A percentile compares a stretch with the other conserved stretches of the same genome.
Conservation (phyloP, 2,329 filamentous ascomycete species). For the Colletotrichum chlorophyti region DNA sequence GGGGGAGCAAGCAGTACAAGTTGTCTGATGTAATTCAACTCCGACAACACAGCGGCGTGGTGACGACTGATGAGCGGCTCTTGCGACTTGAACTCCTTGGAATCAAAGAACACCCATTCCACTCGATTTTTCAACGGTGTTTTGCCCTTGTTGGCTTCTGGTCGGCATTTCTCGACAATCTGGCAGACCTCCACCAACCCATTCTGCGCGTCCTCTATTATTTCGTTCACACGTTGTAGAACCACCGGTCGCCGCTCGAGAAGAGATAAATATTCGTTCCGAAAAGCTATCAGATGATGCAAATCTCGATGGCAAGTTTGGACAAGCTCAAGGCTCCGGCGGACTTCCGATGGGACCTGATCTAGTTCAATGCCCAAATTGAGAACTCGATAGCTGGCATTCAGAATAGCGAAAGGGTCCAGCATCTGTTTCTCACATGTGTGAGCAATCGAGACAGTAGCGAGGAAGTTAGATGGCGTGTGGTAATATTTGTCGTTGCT, state of each 20-base stretch:
- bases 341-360: constrained; percentile 36
- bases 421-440: not conserved
- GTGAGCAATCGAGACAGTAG: not conserved
- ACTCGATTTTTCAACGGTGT: constrained; percentile 31
- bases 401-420: constrained; percentile 7
- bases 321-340: constrained; percentile 39
- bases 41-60: constrained; percentile 37
- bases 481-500: too few species aligned
- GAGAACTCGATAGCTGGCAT: constrained; percentile 19
- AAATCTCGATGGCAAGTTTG: constrained; percentile 40
- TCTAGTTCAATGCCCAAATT: constrained; percentile 32
- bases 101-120: constrained; percentile 35
- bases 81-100: constrained; percentile 34
- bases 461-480: not conserved
- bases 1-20: not conserved
- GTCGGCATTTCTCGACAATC: constrained; percentile 39
- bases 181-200: constrained; percentile 36
- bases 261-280: constrained; percentile 35
- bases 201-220: constrained; percentile 37
- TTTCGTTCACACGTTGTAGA: constrained; percentile 36
- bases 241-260: constrained; percentile 33
- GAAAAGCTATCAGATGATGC: constrained; percentile 40
- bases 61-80: constrained; percentile 37
- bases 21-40: constrained; percentile 35
- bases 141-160: constrained; percentile 30